phyloP scores from a whole-genome alignment of 164 flowering plant species.

The Malania oleifera region DNA sequence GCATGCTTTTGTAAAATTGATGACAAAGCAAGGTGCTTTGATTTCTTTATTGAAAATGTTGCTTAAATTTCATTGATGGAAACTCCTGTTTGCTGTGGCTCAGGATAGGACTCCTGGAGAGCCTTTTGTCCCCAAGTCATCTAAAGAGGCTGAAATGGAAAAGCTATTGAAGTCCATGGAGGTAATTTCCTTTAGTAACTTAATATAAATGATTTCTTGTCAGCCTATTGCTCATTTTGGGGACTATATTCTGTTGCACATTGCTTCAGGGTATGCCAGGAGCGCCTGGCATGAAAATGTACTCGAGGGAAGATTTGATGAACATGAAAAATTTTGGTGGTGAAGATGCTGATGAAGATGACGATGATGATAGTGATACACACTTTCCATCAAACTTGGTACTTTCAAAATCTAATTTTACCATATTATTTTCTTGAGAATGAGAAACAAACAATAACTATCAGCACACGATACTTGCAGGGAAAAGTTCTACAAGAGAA shows the following conservation, averaged over 20 bases:
- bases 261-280: conserved; percentile 85
- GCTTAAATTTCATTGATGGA: background rate
- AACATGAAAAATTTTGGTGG: conserved; percentile 55
- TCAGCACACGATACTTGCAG: conserved; percentile 24
- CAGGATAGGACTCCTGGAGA: conserved; percentile 88
- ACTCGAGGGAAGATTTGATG: conserved; percentile 81
- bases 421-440: background rate
- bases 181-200: conserved; percentile 31
- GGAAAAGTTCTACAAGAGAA: conserved; percentile 62
- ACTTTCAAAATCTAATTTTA: background rate
- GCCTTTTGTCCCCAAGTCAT: conserved; percentile 68
- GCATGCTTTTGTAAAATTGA: no score
- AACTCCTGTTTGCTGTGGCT: conserved; percentile 5
- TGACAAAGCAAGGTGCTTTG: no score
- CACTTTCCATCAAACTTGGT: conserved; percentile 68
- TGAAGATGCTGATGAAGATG: conserved; percentile 75
- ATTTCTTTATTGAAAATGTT: background rate
- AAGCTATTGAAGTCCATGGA: conserved; percentile 80
- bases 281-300: conserved; percentile 94
- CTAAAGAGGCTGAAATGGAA: conserved; percentile 95
- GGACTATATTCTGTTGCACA: background rate
- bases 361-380: conserved; percentile 54
- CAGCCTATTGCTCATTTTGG: background rate
- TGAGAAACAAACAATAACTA: background rate
- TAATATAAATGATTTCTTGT: background rate